Conservation (phyloP, 2,329 filamentous ascomycete genomes). For the Pseudopyricularia cyperi region DNA sequence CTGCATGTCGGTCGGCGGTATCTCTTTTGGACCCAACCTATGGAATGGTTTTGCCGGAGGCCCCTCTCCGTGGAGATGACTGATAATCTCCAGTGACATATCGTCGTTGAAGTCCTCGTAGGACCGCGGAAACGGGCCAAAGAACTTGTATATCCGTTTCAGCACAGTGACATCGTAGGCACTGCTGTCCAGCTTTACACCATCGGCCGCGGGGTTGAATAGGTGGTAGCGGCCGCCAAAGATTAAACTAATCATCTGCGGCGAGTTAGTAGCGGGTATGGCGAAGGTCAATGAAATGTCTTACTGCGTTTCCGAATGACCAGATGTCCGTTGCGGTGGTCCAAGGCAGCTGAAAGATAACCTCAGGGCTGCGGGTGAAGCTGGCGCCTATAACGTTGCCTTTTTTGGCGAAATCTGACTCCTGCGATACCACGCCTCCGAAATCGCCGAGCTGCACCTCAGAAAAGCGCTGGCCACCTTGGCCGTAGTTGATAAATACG, state of each 20-base stretch:
- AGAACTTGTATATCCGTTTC: constrained; percentile 12
- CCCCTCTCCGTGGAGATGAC: constrained; percentile 9
- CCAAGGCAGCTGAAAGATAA: constrained; percentile 11
- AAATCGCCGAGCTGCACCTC: constrained; percentile 14
- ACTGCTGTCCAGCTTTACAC: constrained; percentile 1
- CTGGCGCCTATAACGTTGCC: constrained; percentile 11
- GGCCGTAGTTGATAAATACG: constrained; percentile 11
- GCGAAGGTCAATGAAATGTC: not conserved
- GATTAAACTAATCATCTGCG: constrained; percentile 11
- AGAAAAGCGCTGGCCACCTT: constrained; percentile 9
- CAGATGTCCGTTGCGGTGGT: constrained; percentile 13
- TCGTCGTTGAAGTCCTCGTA: constrained; percentile 9
- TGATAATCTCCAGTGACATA: constrained; percentile 7
- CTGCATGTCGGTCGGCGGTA: constrained; percentile 11
- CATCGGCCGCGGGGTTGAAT: constrained; percentile 10
- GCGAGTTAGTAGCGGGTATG: not conserved
- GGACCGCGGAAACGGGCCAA: constrained; percentile 10
- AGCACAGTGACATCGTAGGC: constrained; percentile 12
- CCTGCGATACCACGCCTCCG: constrained; percentile 10
- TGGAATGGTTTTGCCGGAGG: constrained; percentile 11
- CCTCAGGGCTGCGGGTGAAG: constrained; percentile 13
- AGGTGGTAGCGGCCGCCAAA: constrained; percentile 12
- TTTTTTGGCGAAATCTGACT: constrained; percentile 10
- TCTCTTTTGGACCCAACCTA: constrained; percentile 7
- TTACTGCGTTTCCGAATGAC: constrained; percentile 14